These are phyloP conservation scores for Botrytis cinerea DNA, from an alignment of 2,329 filamentous ascomycete species.

Conservation along the genomic window DNA sequence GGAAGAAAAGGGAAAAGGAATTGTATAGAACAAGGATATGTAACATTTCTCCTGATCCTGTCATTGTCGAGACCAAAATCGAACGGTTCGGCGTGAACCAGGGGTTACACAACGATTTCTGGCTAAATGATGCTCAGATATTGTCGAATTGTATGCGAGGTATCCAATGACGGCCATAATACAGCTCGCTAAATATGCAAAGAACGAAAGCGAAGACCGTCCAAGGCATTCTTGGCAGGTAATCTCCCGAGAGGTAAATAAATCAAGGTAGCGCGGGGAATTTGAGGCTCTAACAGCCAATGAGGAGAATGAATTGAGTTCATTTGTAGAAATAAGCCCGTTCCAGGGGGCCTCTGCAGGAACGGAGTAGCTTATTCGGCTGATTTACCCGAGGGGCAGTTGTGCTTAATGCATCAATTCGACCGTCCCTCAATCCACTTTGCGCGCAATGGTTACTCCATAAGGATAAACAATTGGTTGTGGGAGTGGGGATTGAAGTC, in stretches of 20 bases:
- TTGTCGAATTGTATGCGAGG: background rate
- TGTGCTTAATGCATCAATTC: background rate
- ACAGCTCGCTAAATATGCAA: constrained; percentile 11
- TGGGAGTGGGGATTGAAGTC: background rate
- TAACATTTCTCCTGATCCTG: background rate
- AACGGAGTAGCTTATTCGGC: background rate
- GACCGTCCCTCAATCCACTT: background rate
- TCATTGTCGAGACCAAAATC: constrained; percentile 2
- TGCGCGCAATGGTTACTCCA: background rate
- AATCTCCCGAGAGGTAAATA: constrained; percentile 6
- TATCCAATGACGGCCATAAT: background rate
- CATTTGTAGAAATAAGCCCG: background rate
- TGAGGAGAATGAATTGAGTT: background rate
- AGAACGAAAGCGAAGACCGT: background rate
- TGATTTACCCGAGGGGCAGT: background rate
- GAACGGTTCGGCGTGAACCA: background rate
- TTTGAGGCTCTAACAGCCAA: background rate
- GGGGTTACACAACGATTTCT: background rate
- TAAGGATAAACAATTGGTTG: background rate
- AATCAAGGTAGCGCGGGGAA: background rate
- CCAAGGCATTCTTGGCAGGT: background rate
- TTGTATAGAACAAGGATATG: background rate
- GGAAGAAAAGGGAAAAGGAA: constrained; percentile 23
- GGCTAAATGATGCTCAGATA: constrained; percentile 1
- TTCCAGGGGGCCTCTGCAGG: background rate